A percentile compares a stretch with the other conserved stretches of the same genome.
These are phyloP conservation scores for Entomortierella beljakovae DNA, from an alignment of 192 early-diverging fungal genomes.

Conservation along the genomic window DNA sequence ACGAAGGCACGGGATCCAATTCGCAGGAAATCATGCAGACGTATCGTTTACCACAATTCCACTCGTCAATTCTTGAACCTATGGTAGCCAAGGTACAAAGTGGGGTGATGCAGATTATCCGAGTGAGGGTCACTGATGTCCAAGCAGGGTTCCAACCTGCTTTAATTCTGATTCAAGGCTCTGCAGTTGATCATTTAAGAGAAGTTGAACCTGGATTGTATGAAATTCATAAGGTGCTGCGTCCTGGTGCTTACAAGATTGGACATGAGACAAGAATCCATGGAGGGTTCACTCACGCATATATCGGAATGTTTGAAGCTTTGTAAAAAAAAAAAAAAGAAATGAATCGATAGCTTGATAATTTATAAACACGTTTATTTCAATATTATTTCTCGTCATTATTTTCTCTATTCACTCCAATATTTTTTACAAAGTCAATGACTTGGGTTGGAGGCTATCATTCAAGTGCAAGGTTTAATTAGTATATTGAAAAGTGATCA, in stretches of 20 bases:
- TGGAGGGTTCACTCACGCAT: not conserved
- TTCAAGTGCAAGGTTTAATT: not conserved
- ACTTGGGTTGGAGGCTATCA: not conserved
- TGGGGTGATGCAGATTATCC: conserved; percentile 15
- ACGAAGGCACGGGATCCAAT: conserved; percentile 25
- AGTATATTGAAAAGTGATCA: not conserved
- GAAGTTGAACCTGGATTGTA: conserved; percentile 16
- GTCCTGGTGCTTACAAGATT: conserved; percentile 16
- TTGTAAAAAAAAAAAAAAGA: conserved; percentile 6
- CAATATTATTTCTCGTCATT: not conserved
- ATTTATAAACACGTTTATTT: not conserved
- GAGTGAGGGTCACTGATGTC: conserved; percentile 12
- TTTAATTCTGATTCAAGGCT: not conserved
- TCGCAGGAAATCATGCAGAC: conserved; percentile 11
- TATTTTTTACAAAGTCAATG: not conserved
- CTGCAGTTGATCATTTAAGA: not conserved
- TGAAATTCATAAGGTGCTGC: conserved; percentile 13
- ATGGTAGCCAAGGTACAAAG: conserved; percentile 12
- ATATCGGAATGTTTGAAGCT: conserved; percentile 6
- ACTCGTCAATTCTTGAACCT: conserved; percentile 29
- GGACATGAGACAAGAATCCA: not conserved
- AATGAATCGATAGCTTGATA: not conserved
- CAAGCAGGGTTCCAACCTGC: not conserved
- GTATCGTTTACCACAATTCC: not conserved
- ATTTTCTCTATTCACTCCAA: not conserved